Conservation (phyloP, 2,329 filamentous ascomycete genomes). For the Tolypocladium cylindrosporum region DNA sequence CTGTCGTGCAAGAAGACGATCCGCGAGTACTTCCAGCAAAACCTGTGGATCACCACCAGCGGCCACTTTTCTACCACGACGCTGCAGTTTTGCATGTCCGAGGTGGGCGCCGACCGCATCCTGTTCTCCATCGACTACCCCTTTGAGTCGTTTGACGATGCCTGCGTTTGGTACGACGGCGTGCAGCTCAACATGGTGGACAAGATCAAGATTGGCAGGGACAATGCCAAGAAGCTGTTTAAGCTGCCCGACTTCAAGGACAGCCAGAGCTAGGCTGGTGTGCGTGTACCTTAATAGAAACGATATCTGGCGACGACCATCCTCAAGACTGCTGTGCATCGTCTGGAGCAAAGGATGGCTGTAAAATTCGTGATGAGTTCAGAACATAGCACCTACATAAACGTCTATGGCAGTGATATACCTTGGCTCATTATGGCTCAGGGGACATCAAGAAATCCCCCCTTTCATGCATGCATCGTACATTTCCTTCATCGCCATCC, state of each 20-base stretch:
- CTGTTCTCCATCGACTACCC: constrained; percentile 45
- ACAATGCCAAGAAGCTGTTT: constrained; percentile 31
- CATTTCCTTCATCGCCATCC: neutral
- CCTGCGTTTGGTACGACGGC: constrained; percentile 30
- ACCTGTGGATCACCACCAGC: constrained; percentile 47
- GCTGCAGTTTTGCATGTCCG: constrained; percentile 36
- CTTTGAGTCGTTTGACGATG: constrained; percentile 35
- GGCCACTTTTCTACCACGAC: constrained; percentile 46
- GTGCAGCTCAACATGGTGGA: constrained; percentile 22
- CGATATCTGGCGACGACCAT: neutral
- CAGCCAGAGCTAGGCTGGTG: neutral
- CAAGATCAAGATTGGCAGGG: constrained; percentile 29
- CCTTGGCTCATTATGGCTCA: neutral
- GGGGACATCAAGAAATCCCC: neutral
- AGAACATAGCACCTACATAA: neutral
- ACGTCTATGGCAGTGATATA: neutral
- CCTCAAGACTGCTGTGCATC: no score
- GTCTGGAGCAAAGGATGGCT: neutral
- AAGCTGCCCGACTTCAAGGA: constrained; percentile 27
- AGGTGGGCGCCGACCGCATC: constrained; percentile 38
- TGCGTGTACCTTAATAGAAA: neutral
- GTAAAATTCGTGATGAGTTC: neutral
- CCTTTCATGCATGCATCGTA: neutral
- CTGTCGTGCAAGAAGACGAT: constrained; percentile 37
- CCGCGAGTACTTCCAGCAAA: constrained; percentile 42